phyloP scores from a whole-genome alignment of 345 rosid species.

The Mangifera indica region DNA sequence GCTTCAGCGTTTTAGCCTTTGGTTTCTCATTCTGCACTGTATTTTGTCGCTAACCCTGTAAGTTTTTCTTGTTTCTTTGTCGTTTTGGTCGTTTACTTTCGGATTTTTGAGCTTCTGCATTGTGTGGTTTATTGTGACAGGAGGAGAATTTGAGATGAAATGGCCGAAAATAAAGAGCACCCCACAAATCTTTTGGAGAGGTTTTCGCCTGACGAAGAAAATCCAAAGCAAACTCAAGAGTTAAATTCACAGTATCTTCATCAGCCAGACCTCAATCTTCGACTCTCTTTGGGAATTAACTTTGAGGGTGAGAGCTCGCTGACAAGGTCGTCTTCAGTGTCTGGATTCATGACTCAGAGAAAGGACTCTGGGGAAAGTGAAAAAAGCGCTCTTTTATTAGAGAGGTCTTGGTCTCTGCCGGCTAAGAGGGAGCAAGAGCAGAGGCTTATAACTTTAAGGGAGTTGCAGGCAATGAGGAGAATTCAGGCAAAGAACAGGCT shows the following conservation, averaged over 20 bases:
- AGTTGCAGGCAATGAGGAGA: constrained; percentile 16
- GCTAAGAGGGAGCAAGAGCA: constrained; percentile 11
- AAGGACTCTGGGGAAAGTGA: neutral
- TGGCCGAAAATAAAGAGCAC: neutral
- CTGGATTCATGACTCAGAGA: constrained; percentile 5
- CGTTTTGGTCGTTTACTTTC: neutral
- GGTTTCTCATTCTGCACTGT: too few species aligned
- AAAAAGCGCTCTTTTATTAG: constrained; percentile 12
- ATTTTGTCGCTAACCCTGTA: too few species aligned
- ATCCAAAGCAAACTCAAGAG: neutral
- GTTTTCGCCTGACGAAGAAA: neutral
- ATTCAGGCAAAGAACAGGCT: constrained; percentile 10
- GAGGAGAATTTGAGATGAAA: neutral
- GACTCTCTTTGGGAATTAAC: constrained; percentile 24
- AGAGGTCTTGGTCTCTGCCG: constrained; percentile 30
- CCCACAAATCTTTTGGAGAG: constrained; percentile 9
- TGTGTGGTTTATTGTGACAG: neutral
- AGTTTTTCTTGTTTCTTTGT: neutral
- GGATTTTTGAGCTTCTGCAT: neutral
- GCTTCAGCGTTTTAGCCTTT: neutral
- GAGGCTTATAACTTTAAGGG: constrained; percentile 3
- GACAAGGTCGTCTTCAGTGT: constrained; percentile 15
- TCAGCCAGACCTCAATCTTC: constrained; percentile 25
- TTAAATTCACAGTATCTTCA: neutral
- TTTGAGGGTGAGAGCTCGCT: constrained; percentile 6